phyloP scores from a whole-genome alignment of 1,284 basidiomycete genomes.

The Malassezia brasiliensis region DNA sequence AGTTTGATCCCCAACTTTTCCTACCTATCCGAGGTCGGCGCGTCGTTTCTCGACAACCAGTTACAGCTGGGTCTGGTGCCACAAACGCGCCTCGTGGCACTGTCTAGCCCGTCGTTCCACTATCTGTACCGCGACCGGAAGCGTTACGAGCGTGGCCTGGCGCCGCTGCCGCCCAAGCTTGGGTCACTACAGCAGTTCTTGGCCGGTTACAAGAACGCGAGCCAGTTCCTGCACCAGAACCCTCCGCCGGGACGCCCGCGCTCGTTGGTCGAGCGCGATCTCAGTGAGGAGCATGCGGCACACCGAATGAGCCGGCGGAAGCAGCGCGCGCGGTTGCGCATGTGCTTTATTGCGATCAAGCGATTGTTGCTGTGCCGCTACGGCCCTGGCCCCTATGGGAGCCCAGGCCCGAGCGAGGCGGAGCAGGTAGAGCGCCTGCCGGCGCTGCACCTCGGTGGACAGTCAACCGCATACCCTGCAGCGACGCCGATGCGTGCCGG shows the following conservation, averaged over 20 bases:
- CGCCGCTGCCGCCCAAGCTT: conserved; percentile 51
- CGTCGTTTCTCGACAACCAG: conserved; percentile 69
- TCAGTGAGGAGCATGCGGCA: conserved; percentile 63
- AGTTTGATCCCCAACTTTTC: conserved; percentile 46
- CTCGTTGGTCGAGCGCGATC: conserved; percentile 53
- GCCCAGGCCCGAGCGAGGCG: conserved; percentile 26
- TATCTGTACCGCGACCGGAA: conserved; percentile 37
- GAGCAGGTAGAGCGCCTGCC: conserved; percentile 50
- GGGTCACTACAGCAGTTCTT: conserved; percentile 83
- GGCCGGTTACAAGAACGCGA: conserved; percentile 74
- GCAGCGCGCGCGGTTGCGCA: conserved; percentile 30
- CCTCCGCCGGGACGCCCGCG: conserved; percentile 79
- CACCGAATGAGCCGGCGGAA: conserved; percentile 38
- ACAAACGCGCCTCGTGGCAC: conserved; percentile 67
- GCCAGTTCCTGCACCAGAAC: conserved; percentile 71
- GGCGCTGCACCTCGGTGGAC: conserved; percentile 53
- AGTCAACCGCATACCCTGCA: background rate
- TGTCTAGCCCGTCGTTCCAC: conserved; percentile 55
- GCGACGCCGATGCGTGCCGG: conserved; percentile 60
- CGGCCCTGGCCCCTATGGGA: conserved; percentile 60
- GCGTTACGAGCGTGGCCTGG: conserved; percentile 23
- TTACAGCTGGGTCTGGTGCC: conserved; percentile 72
- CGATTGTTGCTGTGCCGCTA: conserved; percentile 55
- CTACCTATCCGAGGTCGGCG: conserved; percentile 63
- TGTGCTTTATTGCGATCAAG: conserved; percentile 35